Evolutionary conservation across 768 basidiomycete genomes (phyloP), one percentile per base, ranked within the genome.

Genomic region (Xerocomellus intermedius): DNA sequence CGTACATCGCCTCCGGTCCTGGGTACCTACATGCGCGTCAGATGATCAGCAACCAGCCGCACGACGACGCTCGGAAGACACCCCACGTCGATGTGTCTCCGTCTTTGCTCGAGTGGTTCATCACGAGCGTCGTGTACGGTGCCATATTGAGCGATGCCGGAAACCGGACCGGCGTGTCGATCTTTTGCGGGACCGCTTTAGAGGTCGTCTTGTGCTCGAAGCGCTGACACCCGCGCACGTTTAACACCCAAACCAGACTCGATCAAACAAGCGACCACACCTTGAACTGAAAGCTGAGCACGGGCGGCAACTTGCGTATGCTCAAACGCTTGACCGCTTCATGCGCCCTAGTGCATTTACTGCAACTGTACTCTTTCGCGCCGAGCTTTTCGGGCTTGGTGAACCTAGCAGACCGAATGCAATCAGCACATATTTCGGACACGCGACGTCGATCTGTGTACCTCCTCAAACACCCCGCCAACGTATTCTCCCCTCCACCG

Each of bases 201-300:
- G 93, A 82, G 42, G 78, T 72, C 44, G 84, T 82, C 62, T 86
- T 89, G 65, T 97, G 94, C 66, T 96, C 94, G 69, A 98, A 98
- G 3, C 96, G 87, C 94, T 97, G 65, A 28, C 7, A 12, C 2
- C 2, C 22, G 6, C 5, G 35, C 13, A 17, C 28, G 26, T 44
- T 39, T 8, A 47, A 17, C 5, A 6, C 19, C 10, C 7, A 32
- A 5, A 26, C 8, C n/a, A 16, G 36, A 17, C 13, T 6, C 33
- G 35, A 42, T 12, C 30, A 13, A 30, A 33, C 8, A 8, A 24
- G 24, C 5, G 13, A 24, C 3, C 55, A 13, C 12, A 51, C 95
- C 81, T 98, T 98, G 77, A 98, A 87, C 68, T 98, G 96, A 63
- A 98, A 91, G 61, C 89, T 91, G 44, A 98, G 75, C 1, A 96